A percentile compares a stretch with the other conserved stretches of the same genome.
Evolutionary conservation across 164 flowering plant genomes (phyloP).

Genomic region (Litsea cubeba): DNA sequence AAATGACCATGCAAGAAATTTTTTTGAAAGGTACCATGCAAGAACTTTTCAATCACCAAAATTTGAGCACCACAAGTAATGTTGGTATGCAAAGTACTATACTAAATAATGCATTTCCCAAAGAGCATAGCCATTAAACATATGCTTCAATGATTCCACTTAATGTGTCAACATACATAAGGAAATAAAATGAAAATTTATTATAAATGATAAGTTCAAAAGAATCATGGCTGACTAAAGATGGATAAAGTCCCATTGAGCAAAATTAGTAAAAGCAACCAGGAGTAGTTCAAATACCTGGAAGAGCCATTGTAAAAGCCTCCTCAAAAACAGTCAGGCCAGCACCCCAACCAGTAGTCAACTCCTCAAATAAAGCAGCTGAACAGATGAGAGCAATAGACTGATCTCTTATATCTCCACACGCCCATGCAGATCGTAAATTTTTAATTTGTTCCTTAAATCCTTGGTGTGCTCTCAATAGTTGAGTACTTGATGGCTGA

Average conservation of each 20-base stretch:
- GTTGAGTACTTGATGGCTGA: conserved; percentile 62
- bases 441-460: conserved; percentile 59
- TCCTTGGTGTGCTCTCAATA: conserved; percentile 90
- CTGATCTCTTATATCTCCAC: conserved; percentile 57
- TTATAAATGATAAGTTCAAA: neutral
- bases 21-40: too few species aligned
- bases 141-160: neutral
- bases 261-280: neutral
- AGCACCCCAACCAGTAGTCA: conserved; percentile 57
- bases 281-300: conserved; percentile 40
- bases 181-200: neutral
- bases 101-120: neutral
- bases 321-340: conserved; percentile 59
- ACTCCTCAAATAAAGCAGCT: conserved; percentile 83
- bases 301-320: conserved; percentile 77
- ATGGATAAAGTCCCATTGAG: neutral
- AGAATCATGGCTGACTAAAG: neutral
- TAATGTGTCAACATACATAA: neutral
- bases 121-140: neutral
- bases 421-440: conserved; percentile 57
- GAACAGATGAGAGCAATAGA: conserved; percentile 74
- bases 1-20: too few species aligned
- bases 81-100: neutral
- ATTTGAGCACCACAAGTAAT: too few species aligned
- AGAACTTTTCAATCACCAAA: too few species aligned